Evolutionary conservation across 2,329 filamentous ascomycete species (phyloP).

Genomic region (Shiraia bambusicola): DNA sequence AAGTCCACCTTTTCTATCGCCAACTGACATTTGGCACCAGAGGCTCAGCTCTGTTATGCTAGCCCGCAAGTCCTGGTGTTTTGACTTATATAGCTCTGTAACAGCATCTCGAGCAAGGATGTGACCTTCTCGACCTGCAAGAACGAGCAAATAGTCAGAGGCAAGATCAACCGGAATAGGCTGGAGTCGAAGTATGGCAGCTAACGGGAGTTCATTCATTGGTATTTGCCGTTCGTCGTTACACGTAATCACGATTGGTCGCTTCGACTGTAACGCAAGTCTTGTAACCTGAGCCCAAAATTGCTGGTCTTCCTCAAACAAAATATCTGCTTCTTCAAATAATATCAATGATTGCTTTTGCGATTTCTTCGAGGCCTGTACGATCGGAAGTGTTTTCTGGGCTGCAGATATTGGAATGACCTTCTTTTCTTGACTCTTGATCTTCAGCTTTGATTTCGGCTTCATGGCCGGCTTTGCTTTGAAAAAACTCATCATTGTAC

Average conservation of each 20-base stretch:
- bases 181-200: constrained; percentile 79
- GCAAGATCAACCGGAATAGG: constrained; percentile 67
- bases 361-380: constrained; percentile 36
- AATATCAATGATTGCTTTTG: constrained; percentile 96
- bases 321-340: constrained; percentile 87
- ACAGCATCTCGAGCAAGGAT: constrained; percentile 68
- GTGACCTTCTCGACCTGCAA: constrained; percentile 90
- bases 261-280: constrained; percentile 80
- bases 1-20: constrained; percentile 81
- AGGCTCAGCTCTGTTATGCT: constrained; percentile 84
- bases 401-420: constrained; percentile 16
- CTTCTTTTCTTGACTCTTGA: constrained; percentile 13
- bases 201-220: constrained; percentile 69
- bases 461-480: constrained; percentile 45
- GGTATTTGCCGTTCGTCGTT: constrained; percentile 87
- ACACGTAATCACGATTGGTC: constrained; percentile 93
- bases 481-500: constrained; percentile 81
- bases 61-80: constrained; percentile 72
- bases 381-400: constrained; percentile 25
- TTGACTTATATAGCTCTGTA: constrained; percentile 67
- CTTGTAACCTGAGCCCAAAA: constrained; percentile 85
- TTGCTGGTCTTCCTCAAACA: constrained; percentile 93
- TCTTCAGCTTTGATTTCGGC: constrained; percentile 23
- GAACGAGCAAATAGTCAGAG: constrained; percentile 75
- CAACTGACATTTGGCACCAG: constrained; percentile 96